Evolutionary conservation across 345 rosid genomes (phyloP), one percentile per base, ranked within the genome.

Genomic region (Microthlaspi erraticum): DNA sequence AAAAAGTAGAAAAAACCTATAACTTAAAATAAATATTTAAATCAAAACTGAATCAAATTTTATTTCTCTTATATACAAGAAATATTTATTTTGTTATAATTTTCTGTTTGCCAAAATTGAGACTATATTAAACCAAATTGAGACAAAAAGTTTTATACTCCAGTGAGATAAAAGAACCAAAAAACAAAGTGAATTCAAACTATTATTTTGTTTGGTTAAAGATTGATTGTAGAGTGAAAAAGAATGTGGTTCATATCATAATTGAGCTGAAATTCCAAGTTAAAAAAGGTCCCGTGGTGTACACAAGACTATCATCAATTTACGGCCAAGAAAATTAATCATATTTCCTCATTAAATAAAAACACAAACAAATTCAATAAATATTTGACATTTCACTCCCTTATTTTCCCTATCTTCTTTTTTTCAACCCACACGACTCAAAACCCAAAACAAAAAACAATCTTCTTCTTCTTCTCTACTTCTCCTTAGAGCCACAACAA

Each of bases 401-500:
- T 4, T 23, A 0, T 31, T 19, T 0, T 19, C 3, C 66, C 39
- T 14, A 59, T 37, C 58, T 18, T 64, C 4, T 50, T 29, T 49
- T 49, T 16, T n/a, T 17, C 8, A 57, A 26, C 29, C 29, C 71
- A 64, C 71, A 45, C 57, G 68, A 71, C 36, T 36, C 42, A 5
- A 61, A n/a, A 45, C 29, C 29, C 29, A 26, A 26, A 26, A 26
- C 0, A 1, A 14, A 60, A 42, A 9, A 50, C 54, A 44, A 41
- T 59, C 53, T 19, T 45, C 60, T 60, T n/a, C 66, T 61, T 34
- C 61, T 72, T 4, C 61, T 37, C 61, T 72, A 7, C 61, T 37
- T 58, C 50, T 70, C 66, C 17, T 48, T 2, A 36, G 65, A 63
- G 23, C 80, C 74, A 72, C 83, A 78, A 26, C 79, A 78, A 80